Conservation (phyloP, 805 yeast genomes). For the Kazachstania kunashirensis region DNA sequence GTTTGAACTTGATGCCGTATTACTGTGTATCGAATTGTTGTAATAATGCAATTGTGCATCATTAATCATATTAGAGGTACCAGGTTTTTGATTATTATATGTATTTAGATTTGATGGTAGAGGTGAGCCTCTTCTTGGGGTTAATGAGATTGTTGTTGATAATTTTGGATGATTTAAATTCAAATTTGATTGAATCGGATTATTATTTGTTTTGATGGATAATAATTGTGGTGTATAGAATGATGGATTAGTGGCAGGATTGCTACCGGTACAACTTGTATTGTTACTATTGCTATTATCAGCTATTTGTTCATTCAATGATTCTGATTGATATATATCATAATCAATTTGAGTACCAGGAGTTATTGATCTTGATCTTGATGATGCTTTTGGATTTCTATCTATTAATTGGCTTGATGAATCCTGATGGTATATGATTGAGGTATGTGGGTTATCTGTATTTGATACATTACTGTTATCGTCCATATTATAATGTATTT, state of each 20-base stretch:
- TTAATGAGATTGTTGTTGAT: constrained; percentile 24
- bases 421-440: background rate
- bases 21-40: constrained; percentile 11
- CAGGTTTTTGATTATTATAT: background rate
- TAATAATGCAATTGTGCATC: background rate
- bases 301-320: constrained; percentile 3
- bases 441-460: background rate
- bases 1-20: constrained; percentile 8
- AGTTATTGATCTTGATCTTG: constrained; percentile 18
- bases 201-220: background rate
- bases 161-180: constrained; percentile 15
- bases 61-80: background rate
- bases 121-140: constrained; percentile 52
- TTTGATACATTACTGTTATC: background rate
- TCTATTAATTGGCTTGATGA: background rate
- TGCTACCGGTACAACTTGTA: background rate
- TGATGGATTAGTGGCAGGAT: constrained; percentile 1
- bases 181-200: background rate
- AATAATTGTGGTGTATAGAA: background rate
- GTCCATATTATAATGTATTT: background rate
- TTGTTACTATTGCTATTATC: constrained; percentile 4
- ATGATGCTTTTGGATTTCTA: background rate
- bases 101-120: constrained; percentile 24
- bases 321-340: constrained; percentile 3
- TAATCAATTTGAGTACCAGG: constrained; percentile 15